phyloP scores from a whole-genome alignment of 2,329 filamentous ascomycete species.

The Colletotrichum truncatum region DNA sequence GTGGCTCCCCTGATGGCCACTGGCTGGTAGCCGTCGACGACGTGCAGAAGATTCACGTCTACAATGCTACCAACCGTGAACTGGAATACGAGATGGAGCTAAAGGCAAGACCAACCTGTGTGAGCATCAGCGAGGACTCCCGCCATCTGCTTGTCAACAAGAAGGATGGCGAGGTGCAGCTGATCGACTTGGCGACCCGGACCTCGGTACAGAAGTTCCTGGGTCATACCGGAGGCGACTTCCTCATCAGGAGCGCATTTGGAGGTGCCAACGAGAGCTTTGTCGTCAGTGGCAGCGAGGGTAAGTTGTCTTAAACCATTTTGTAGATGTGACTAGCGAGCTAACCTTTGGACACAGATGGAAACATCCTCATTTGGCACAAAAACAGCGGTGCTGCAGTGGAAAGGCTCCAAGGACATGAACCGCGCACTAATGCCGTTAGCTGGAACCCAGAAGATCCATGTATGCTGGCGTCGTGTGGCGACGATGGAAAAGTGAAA shows the following conservation, averaged over 20 bases:
- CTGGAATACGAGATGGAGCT: conserved; percentile 79
- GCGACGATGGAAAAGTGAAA: conserved; percentile 85
- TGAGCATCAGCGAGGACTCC: conserved; percentile 86
- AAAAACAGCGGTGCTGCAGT: conserved; percentile 82
- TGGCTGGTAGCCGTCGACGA: conserved; percentile 83
- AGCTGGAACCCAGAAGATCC: conserved; percentile 89
- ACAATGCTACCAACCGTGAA: conserved; percentile 79
- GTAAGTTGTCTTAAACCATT: conserved; percentile 54
- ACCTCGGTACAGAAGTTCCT: conserved; percentile 78
- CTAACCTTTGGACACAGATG: conserved; percentile 51
- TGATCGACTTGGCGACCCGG: conserved; percentile 80
- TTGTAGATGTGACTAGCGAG: not conserved
- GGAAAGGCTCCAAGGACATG: conserved; percentile 79
- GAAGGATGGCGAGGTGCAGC: conserved; percentile 77
- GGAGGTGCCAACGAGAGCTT: conserved; percentile 94
- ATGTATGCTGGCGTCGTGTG: conserved; percentile 87
- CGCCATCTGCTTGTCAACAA: conserved; percentile 84
- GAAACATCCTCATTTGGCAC: conserved; percentile 88
- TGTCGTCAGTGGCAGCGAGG: conserved; percentile 90
- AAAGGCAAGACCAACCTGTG: conserved; percentile 76
- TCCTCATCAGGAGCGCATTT: conserved; percentile 83
- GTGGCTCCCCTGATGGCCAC: conserved; percentile 82
- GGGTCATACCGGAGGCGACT: conserved; percentile 79
- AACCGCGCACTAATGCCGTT: conserved; percentile 83
- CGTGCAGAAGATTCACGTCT: conserved; percentile 78